Conservation (phyloP, 768 basidiomycete species). For the Chalciporus chontae region DNA sequence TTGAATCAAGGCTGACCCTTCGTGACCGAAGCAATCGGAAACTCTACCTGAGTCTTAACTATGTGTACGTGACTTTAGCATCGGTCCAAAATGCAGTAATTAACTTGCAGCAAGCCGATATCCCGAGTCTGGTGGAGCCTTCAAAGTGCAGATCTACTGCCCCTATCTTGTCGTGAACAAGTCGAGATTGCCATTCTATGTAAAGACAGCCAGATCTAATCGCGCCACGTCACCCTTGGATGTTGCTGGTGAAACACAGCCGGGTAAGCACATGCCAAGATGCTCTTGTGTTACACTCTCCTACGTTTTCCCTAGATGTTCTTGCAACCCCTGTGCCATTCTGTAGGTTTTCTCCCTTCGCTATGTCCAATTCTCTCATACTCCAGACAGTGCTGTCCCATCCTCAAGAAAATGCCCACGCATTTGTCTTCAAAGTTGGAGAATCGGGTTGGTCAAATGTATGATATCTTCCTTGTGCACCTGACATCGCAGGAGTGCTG, state of each 20-base stretch:
- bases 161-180: slow-evolving; percentile 93
- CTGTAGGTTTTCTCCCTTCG: slow-evolving; percentile 47
- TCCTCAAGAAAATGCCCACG: slow-evolving; percentile 72
- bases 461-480: slow-evolving; percentile 7
- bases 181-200: slow-evolving; percentile 77
- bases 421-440: slow-evolving; percentile 76
- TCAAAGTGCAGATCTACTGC: slow-evolving; percentile 92
- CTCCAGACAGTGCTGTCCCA: slow-evolving; percentile 74
- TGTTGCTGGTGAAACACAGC: slow-evolving; percentile 76
- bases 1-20: slow-evolving; percentile 68
- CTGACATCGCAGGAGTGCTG: slow-evolving; percentile 1
- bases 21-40: slow-evolving; percentile 73
- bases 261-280: slow-evolving; percentile 39
- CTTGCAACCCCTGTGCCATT: slow-evolving; percentile 67
- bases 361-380: slow-evolving; percentile 5
- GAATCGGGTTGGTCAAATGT: slow-evolving; percentile 92
- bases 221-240: slow-evolving; percentile 66
- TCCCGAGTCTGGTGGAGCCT: slow-evolving; percentile 89
- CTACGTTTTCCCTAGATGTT: slow-evolving; percentile 33
- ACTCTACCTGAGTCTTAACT: slow-evolving; percentile 81
- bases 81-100: not conserved
- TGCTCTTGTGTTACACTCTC: slow-evolving; percentile 16
- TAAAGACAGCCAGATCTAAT: slow-evolving; percentile 60
- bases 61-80: slow-evolving; percentile 59
- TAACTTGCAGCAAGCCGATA: slow-evolving; percentile 49